These are phyloP conservation scores for Candida boidinii DNA, from an alignment of 805 yeast species.

Conservation along the genomic window DNA sequence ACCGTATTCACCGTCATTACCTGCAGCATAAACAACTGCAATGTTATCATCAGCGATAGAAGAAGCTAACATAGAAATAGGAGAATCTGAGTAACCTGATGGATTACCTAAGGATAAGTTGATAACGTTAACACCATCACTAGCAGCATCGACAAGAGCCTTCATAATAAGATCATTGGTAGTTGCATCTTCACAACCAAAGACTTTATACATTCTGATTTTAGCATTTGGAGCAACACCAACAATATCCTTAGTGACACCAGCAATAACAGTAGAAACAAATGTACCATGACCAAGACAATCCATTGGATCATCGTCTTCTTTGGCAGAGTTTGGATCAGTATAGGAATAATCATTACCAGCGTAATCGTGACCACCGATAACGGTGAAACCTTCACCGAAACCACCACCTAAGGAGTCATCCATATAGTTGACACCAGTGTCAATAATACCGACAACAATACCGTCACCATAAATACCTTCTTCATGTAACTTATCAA, in stretches of 20 bases:
- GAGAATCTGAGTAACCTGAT: conserved; percentile 6
- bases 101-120: conserved; percentile 12
- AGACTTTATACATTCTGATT: conserved; percentile 11
- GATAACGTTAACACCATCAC: conserved; percentile 8
- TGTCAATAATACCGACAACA: conserved; percentile 10
- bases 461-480: conserved; percentile 10
- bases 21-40: conserved; percentile 12
- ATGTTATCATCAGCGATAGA: conserved; percentile 8
- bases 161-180: conserved; percentile 9
- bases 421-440: conserved; percentile 9
- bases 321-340: conserved; percentile 2
- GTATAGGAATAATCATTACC: conserved; percentile 4
- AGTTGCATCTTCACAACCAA: conserved; percentile 11
- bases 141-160: conserved; percentile 6
- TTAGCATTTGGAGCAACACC: conserved; percentile 15
- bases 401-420: conserved; percentile 16
- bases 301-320: conserved; percentile 10
- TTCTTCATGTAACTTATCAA: conserved; percentile 8
- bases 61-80: conserved; percentile 7
- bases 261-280: conserved; percentile 15
- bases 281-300: conserved; percentile 18
- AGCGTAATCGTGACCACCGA: conserved; percentile 9
- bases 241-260: conserved; percentile 5
- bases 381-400: conserved; percentile 9
- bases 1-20: conserved; percentile 10